Percentiles rank a stretch among this genome's conserved stretches.
phyloP scores from a whole-genome alignment of 805 yeast species.

The Priceomyces medius region DNA sequence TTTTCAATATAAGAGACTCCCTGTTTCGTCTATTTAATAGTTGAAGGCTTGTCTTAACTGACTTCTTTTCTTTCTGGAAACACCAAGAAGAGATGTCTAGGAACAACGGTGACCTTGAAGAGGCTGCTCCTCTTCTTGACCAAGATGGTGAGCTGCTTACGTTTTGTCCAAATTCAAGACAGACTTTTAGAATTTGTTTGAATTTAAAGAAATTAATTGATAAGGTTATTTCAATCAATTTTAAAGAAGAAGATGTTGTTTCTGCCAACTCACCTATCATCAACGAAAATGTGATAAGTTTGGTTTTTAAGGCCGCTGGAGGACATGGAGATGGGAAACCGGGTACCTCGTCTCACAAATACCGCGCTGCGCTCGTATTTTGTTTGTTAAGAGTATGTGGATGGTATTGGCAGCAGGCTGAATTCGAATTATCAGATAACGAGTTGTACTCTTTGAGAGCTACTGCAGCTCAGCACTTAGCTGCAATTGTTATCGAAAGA shows the following conservation, averaged over 20 bases:
- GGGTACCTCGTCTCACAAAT: slow-evolving; percentile 57
- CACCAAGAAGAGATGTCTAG: no score
- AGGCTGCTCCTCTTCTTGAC: background rate
- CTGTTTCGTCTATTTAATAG: no score
- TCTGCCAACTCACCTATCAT: slow-evolving; percentile 60
- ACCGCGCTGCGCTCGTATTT: slow-evolving; percentile 67
- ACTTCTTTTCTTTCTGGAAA: background rate
- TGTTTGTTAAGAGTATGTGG: slow-evolving; percentile 70
- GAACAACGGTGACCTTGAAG: background rate
- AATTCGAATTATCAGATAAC: slow-evolving; percentile 63
- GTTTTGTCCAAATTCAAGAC: slow-evolving; percentile 58
- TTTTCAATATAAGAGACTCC: no score
- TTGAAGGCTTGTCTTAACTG: background rate
- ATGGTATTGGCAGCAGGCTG: slow-evolving; percentile 70
- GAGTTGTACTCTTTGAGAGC: slow-evolving; percentile 61
- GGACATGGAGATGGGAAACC: slow-evolving; percentile 62
- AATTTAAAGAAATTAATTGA: slow-evolving; percentile 75
- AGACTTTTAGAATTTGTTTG: slow-evolving; percentile 64
- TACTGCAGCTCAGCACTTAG: slow-evolving; percentile 70
- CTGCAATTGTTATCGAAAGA: slow-evolving; percentile 65
- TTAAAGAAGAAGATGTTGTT: slow-evolving; percentile 48
- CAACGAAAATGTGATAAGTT: slow-evolving; percentile 53
- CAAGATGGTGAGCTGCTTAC: background rate
- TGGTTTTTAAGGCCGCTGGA: slow-evolving; percentile 75
- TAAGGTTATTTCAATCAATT: slow-evolving; percentile 64